Conservation (phyloP, 208 protist species). For the Tritrichomonas musculus region DNA sequence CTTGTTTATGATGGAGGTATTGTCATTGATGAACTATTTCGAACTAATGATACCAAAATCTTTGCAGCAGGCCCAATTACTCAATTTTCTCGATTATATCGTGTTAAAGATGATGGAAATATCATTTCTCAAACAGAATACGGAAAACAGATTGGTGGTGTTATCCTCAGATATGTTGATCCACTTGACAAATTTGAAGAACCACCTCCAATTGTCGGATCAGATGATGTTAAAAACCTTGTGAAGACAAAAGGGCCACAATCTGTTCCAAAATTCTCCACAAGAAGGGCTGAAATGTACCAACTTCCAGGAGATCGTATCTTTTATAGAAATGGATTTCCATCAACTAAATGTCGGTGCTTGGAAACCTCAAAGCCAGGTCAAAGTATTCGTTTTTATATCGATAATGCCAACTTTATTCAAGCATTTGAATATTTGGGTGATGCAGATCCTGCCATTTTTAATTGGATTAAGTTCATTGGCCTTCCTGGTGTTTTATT, state of each 20-base stretch:
- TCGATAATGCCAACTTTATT: not conserved
- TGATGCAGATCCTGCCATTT: not conserved
- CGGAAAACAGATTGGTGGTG: not conserved
- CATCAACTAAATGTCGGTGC: not conserved
- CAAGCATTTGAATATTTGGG: slow-evolving; percentile 20
- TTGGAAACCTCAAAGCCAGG: not conserved
- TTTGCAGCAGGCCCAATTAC: slow-evolving; percentile 19
- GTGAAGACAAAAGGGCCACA: not conserved
- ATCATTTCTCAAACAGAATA: slow-evolving; percentile 29
- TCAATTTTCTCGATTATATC: not conserved
- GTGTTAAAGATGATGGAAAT: not conserved
- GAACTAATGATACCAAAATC: not conserved
- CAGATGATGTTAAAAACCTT: not conserved
- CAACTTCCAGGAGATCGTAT: not conserved
- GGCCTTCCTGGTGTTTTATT: not conserved
- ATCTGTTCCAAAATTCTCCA: not conserved
- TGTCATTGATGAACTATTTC: slow-evolving; percentile 22
- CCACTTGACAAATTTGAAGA: not conserved
- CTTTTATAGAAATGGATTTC: slow-evolving; percentile 2
- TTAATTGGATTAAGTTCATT: slow-evolving; percentile 16
- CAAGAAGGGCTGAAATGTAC: not conserved
- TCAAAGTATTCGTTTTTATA: not conserved
- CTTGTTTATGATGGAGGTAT: slow-evolving; percentile 28
- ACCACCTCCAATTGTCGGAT: slow-evolving; percentile 22
- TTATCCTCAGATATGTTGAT: slow-evolving; percentile 21